Evolutionary conservation across 169 alveolate genomes (phyloP), one percentile per base, ranked within the genome.

Genomic region (Perkinsus chesapeaki): DNA sequence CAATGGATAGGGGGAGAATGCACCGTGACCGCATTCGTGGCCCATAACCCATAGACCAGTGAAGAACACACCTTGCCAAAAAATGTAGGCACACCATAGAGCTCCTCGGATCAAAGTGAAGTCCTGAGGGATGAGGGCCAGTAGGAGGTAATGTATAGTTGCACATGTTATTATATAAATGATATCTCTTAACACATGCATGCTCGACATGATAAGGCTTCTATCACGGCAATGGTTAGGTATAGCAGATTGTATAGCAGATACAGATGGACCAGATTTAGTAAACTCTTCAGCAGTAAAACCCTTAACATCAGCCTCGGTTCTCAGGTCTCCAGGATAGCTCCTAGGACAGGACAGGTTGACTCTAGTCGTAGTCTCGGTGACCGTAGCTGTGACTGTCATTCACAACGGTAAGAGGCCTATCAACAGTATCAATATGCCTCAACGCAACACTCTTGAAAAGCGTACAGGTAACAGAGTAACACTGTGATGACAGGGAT

Each of bases 41-140:
- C 96, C 97, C 73, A 95, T 90, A 92, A 95, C 96, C 96, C 97
- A 95, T 23, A 94, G 93, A 39, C 97, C 97, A 39, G 96, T 94
- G 19, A 47, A 47, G 72, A 47, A 47, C 27, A 47, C 72, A 47
- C 72, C 72, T 47, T 47, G 72, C 72, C 72, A 47, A 19, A 47
- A 47, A 19, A 47, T 47, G 72, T 47, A 47, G 19, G 19, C 72
- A 47, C 72, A 47, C 72, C 72, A 47, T 9, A 47, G 72, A 19
- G 27, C 72, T 47, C 72, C 72, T 19, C 72, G 9, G 19, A 47
- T 10, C 27, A 47, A 19, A 47, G 72, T 19, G 19, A 10, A 47
- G 72, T 47, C 72, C 72, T 47, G 27, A 10, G 72, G 72, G 9
- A 47, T 47, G 9, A 19, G 19, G 72, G 72, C 19, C 19, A 47